Conservation (phyloP, 257 asterid genomes). For the Fraxinus quadrangulata region DNA sequence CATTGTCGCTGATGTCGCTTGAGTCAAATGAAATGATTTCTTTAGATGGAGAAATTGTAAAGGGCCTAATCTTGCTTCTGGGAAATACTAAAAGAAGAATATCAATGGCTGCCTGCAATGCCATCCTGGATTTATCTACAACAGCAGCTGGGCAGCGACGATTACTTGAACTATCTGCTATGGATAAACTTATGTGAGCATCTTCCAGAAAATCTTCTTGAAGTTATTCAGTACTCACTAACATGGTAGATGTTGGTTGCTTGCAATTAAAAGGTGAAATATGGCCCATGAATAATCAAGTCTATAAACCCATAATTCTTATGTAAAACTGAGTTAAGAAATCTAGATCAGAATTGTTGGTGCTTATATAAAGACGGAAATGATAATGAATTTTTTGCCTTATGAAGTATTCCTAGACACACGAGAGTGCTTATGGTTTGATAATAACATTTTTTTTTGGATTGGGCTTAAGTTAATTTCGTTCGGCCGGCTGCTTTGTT, state of each 20-base stretch:
- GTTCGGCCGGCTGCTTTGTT: too few species aligned
- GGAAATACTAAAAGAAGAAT: slow-evolving; percentile 37
- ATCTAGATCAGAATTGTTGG: background rate
- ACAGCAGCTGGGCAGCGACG: slow-evolving; percentile 53
- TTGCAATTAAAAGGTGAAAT: background rate
- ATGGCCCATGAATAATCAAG: slow-evolving; percentile 2
- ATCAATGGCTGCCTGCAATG: slow-evolving; percentile 66
- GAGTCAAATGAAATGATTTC: slow-evolving; percentile 64
- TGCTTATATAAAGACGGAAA: background rate
- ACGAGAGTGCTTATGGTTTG: background rate
- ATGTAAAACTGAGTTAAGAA: slow-evolving; percentile 4
- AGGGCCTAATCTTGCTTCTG: slow-evolving; percentile 51
- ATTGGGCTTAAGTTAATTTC: too few species aligned
- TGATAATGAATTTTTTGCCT: background rate
- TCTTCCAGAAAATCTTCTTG: background rate
- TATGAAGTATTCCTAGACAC: background rate
- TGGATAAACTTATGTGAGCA: slow-evolving; percentile 65
- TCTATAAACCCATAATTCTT: background rate
- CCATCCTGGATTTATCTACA: slow-evolving; percentile 67
- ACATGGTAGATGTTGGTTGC: slow-evolving; percentile 17
- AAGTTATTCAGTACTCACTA: background rate
- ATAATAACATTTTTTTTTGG: background rate
- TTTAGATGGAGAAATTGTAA: slow-evolving; percentile 49
- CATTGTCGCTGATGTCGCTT: slow-evolving; percentile 54
- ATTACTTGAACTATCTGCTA: slow-evolving; percentile 51